Evolutionary conservation across 2,329 filamentous ascomycete genomes (phyloP), one percentile per base, ranked within the genome.

Genomic region (Biscogniauxia sp.): DNA sequence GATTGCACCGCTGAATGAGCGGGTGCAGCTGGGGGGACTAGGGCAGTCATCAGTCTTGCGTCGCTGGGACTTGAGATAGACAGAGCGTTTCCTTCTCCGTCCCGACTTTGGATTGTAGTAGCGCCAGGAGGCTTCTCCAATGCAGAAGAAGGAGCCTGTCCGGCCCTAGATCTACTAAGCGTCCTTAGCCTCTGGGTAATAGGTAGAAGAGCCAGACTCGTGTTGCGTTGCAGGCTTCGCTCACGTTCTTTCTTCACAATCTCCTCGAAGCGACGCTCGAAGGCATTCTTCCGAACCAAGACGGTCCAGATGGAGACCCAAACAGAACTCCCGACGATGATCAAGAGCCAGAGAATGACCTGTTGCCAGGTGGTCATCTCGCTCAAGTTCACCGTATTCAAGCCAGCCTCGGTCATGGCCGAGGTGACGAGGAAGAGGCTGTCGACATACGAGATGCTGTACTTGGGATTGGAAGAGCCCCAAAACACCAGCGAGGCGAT

Each of bases 351-450:
- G 5, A 91, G 78, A 13, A 89, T 73, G 20, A 82, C 74, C 68
- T 91, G 88, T 69, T 91, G 88, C 69, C 86, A 88, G 2, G 83
- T 86, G 45, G 86, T 89, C 69, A 91, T 75, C 54, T 80, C 77
- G 57, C 82, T 86, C 13, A 90, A 72, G 68, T 88, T 85, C 65
- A 87, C 83, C 8, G 87, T 89, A 66, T 88, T 73, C 25, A 71
- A 76, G 1, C 88, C 88, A 8, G 88, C 83, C 62, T 86, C 79
- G 1, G 87, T 89, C 81, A 90, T 89, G 51, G 88, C 87, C 62
- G 83, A 87, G 51, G 86, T 79, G 56, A 83, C 82, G 26, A 90
- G 73, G 69, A 90, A 91, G 6, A 91, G 74, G 17, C 84, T 80
- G 72, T 91, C 87, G 20, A 80, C 80, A 74, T 88, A 91, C 51